Conservation (phyloP, 2,329 filamentous ascomycete genomes). For the Aspergillus sp. region DNA sequence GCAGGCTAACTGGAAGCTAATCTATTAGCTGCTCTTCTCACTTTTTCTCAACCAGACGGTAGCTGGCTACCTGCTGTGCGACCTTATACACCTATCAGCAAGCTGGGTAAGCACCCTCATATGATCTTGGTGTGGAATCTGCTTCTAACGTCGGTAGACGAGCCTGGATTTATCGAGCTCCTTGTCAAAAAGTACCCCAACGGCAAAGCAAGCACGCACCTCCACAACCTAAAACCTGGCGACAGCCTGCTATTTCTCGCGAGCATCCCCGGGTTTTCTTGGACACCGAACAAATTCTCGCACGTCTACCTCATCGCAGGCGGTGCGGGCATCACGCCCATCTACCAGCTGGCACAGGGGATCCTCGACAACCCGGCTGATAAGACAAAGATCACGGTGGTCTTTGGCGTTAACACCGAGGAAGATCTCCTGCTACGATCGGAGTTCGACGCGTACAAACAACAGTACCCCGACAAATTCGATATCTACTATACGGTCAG, state of each 20-base stretch:
- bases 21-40: conserved; percentile 59
- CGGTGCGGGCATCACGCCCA: conserved; percentile 73
- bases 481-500: conserved; percentile 63
- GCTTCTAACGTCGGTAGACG: conserved; percentile 44
- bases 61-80: conserved; percentile 63
- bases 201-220: conserved; percentile 66
- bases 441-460: conserved; percentile 59
- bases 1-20: neutral
- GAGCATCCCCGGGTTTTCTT: conserved; percentile 59
- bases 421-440: conserved; percentile 63
- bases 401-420: conserved; percentile 70
- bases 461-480: conserved; percentile 59
- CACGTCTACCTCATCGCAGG: conserved; percentile 70
- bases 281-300: conserved; percentile 54
- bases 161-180: conserved; percentile 64
- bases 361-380: conserved; percentile 67
- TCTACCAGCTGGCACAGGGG: conserved; percentile 66
- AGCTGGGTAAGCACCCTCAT: conserved; percentile 46
- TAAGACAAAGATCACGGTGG: conserved; percentile 64
- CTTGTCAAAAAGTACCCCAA: conserved; percentile 71
- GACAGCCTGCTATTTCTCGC: conserved; percentile 63
- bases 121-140: neutral
- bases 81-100: conserved; percentile 69
- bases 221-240: conserved; percentile 69
- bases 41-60: conserved; percentile 62